Percentiles rank a stretch among this genome's conserved stretches.
Evolutionary conservation across 306 rosid genomes (phyloP).

Genomic region (Parietaria judaica): DNA sequence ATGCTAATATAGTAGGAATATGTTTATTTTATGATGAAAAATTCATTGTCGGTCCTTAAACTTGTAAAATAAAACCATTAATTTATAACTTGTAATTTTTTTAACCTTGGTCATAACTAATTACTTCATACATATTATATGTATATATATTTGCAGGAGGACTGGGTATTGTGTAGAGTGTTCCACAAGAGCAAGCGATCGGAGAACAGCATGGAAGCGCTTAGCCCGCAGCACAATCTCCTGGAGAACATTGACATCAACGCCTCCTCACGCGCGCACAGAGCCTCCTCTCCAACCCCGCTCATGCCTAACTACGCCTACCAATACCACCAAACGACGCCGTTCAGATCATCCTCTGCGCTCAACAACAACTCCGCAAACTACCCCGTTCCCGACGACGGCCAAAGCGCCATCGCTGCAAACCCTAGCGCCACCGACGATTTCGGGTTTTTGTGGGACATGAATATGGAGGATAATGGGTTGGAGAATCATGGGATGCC

Average conservation of each 20-base stretch:
- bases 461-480: slow-evolving; percentile 54
- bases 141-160: slow-evolving; percentile 50
- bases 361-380: slow-evolving; percentile 45
- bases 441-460: slow-evolving; percentile 71
- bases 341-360: slow-evolving; percentile 33
- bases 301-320: slow-evolving; percentile 37
- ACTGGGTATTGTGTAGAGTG: slow-evolving; percentile 95
- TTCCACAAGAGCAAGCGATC: slow-evolving; percentile 68
- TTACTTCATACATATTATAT: too few relatives aligned
- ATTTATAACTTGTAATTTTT: too few relatives aligned
- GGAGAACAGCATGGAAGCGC: slow-evolving; percentile 37
- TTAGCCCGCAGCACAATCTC: slow-evolving; percentile 30
- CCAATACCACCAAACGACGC: slow-evolving; percentile 36
- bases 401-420: slow-evolving; percentile 2
- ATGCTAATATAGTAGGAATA: too few relatives aligned
- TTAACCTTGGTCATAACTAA: too few relatives aligned
- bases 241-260: slow-evolving; percentile 13
- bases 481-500: slow-evolving; percentile 35
- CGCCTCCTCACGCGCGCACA: background rate
- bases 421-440: slow-evolving; percentile 30
- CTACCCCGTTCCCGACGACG: slow-evolving; percentile 23
- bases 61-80: too few relatives aligned
- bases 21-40: too few relatives aligned
- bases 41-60: too few relatives aligned
- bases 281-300: background rate